Evolutionary conservation across 1,284 basidiomycete species (phyloP).

Genomic region (Puccinia coronata): DNA sequence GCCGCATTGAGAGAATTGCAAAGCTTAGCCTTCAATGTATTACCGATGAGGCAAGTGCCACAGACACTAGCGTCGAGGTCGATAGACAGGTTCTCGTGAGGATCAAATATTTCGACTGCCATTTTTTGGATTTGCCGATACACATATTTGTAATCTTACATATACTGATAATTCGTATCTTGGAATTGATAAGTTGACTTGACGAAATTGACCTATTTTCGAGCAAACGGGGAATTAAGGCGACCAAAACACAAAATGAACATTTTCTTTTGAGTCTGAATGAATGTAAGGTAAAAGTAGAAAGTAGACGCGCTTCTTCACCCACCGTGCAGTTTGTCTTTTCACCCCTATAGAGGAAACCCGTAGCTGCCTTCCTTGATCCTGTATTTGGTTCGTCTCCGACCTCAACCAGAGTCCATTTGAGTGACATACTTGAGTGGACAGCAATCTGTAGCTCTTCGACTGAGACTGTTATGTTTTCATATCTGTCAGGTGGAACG

Average conservation of each 20-base stretch:
- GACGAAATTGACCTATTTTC: not conserved
- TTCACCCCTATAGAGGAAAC: constrained; percentile 5
- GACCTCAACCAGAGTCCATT: constrained; percentile 5
- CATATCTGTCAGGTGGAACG: not conserved
- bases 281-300: not conserved
- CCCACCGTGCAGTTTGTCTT: constrained; percentile 3
- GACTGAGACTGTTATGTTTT: not conserved
- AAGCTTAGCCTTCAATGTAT: constrained; percentile 5
- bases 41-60: not conserved
- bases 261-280: no score
- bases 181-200: constrained; percentile 10
- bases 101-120: not conserved
- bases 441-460: not conserved
- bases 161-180: constrained; percentile 2
- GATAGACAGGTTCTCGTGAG: not conserved
- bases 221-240: not conserved
- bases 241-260: no score
- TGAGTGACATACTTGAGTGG: constrained; percentile 9
- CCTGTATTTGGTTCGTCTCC: constrained; percentile 2
- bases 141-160: not conserved
- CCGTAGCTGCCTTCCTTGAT: not conserved
- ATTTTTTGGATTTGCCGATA: not conserved
- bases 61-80: not conserved
- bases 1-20: not conserved
- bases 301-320: not conserved